These are phyloP conservation scores for Dionaea muscipula DNA, from an alignment of 179 eudicot species.

Conservation along the genomic window DNA sequence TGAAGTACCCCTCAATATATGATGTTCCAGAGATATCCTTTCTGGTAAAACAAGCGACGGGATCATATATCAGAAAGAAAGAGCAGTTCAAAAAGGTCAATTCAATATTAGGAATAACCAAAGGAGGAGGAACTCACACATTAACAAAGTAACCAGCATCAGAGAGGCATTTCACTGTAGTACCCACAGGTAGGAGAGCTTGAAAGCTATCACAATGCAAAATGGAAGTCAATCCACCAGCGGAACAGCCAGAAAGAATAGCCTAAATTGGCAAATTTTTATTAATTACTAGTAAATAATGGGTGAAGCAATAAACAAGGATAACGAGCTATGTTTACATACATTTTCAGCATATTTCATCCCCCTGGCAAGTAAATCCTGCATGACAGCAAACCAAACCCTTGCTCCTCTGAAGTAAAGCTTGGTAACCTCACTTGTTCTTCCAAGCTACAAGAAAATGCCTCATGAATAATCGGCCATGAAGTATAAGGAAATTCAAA, in stretches of 20 bases:
- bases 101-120: neutral
- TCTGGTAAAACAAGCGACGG: constrained; percentile 27
- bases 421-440: constrained; percentile 56
- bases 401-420: constrained; percentile 83
- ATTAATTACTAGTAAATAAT: constrained; percentile 13
- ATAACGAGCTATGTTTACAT: constrained; percentile 10
- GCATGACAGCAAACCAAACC: constrained; percentile 63
- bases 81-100: neutral
- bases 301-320: neutral
- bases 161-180: constrained; percentile 74
- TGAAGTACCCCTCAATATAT: constrained; percentile 43
- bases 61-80: neutral
- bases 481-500: neutral
- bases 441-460: too few species aligned
- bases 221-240: constrained; percentile 90
- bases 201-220: constrained; percentile 81
- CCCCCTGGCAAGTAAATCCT: constrained; percentile 71
- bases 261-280: constrained; percentile 39
- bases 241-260: constrained; percentile 89
- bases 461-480: constrained; percentile 2
- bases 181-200: constrained; percentile 47
- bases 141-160: constrained; percentile 90
- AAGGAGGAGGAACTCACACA: constrained; percentile 39
- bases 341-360: constrained; percentile 74
- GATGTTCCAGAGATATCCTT: constrained; percentile 57